Base-by-base conservation (phyloP, 305 asterid species). In the Fraxinus ornus region DNA sequence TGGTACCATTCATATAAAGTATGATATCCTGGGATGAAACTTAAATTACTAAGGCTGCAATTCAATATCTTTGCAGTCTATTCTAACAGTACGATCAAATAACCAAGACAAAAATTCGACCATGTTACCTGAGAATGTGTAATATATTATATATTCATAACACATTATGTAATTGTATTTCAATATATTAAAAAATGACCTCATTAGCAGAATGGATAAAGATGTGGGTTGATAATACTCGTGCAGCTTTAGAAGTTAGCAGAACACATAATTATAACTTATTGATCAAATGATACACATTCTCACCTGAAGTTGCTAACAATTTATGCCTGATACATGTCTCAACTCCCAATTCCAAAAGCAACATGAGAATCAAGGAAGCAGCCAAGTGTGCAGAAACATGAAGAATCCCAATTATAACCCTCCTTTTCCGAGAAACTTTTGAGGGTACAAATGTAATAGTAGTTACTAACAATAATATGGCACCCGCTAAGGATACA, bases 1-100 rank as follows among this genome's bases (percentile, higher is more conserved):
- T 83, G 89, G 82, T 94, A 96, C 99, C 99, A 96, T 85, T 96
- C 91, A 76, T 94, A 96, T 78, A 96, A 87, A 66, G 99, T 96
- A 85, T 96, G 98, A 85, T 96, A 93, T 79, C 98, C 99, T 94
- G 91, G 79, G 84, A 84, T 77, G 33, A 62, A 74, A 83, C 21
- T 79, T 77, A 44, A 35, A 80, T 83, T 52, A 32, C 75, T 78
- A 37, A 60, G 81, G 26, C 77, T 26, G 2, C 72, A 64, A 22
- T 64, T 21, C 35, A 64, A 9, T 22, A 64, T 64, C 15, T 19
- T 55, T 64, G 72, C 32, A 22, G 72, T 64, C 17, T 26, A 64
- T 64, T 64, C 32, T 64, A 24, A 64, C 5, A 22, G 72, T 64
- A 2, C 1, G 26, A 64, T 64, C 33, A 22, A 60, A 62, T 24